A percentile compares a stretch with the other conserved stretches of the same genome.
These are phyloP conservation scores for Astrothelium subdiscretum DNA, from an alignment of 495 filamentous ascomycete genomes.

Conservation along the genomic window DNA sequence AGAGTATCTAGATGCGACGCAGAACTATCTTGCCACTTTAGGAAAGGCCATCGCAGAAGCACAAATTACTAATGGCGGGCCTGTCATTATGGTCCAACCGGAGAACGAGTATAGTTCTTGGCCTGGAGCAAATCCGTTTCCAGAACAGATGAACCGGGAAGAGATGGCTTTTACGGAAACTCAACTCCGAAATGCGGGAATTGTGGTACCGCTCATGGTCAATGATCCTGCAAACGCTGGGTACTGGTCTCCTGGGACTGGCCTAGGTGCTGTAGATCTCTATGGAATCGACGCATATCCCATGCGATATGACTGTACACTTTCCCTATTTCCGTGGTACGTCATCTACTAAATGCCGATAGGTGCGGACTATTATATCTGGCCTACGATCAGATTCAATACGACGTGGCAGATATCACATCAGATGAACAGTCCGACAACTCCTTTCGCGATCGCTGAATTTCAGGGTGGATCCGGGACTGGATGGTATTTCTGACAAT, in stretches of 20 bases:
- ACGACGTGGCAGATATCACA: constrained; percentile 31
- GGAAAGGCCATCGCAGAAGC: constrained; percentile 20
- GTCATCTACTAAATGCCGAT: neutral
- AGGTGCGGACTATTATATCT: constrained; percentile 24
- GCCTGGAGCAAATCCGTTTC: neutral
- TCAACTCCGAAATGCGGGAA: constrained; percentile 54
- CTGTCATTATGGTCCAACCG: constrained; percentile 44
- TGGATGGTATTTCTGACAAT: neutral
- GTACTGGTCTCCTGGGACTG: constrained; percentile 48
- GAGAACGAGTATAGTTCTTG: constrained; percentile 43
- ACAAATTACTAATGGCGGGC: constrained; percentile 46
- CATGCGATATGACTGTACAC: constrained; percentile 29
- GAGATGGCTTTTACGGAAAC: constrained; percentile 31
- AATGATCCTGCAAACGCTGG: constrained; percentile 53
- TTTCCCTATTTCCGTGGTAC: too few species aligned
- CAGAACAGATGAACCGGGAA: neutral
- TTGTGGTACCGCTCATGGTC: constrained; percentile 60
- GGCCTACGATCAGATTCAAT: constrained; percentile 5
- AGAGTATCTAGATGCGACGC: constrained; percentile 43
- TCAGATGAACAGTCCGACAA: constrained; percentile 45
- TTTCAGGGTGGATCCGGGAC: constrained; percentile 49
- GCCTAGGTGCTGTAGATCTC: constrained; percentile 55
- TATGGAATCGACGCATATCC: constrained; percentile 67
- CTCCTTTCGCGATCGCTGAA: constrained; percentile 54
- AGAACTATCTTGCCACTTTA: constrained; percentile 12